Conservation (phyloP, 352 stramenopile genomes). For the Pythium volutum region DNA sequence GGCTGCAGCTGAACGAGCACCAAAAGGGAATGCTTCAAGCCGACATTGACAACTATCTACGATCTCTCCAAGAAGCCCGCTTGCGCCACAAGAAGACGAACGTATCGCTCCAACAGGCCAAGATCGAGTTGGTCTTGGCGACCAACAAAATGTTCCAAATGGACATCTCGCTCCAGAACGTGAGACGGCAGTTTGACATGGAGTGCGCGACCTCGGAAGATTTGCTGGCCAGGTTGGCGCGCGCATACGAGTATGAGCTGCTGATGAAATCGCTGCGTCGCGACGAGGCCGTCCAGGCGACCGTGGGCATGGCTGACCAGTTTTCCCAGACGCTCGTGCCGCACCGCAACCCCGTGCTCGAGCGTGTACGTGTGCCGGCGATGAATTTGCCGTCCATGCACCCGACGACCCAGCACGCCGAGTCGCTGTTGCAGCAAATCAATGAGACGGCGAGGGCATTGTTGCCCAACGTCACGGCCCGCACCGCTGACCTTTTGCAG, state of each 20-base stretch:
- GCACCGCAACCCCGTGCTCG: conserved; percentile 61
- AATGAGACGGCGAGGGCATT: conserved; percentile 43
- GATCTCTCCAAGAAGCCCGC: conserved; percentile 26
- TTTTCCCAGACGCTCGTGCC: conserved; percentile 59
- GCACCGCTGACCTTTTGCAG: conserved; percentile 8
- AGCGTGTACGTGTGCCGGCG: conserved; percentile 44
- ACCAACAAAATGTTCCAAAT: conserved; percentile 44
- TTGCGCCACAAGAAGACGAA: conserved; percentile 22
- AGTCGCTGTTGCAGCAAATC: conserved; percentile 61
- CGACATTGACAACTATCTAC: conserved; percentile 41
- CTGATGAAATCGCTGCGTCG: conserved; percentile 59
- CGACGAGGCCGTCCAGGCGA: conserved; percentile 61
- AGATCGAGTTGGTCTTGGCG: conserved; percentile 45
- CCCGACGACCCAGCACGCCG: conserved; percentile 20
- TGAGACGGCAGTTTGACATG: conserved; percentile 50
- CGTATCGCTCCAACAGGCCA: conserved; percentile 30
- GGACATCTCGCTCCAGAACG: conserved; percentile 33
- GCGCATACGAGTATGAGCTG: conserved; percentile 54
- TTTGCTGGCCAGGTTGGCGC: conserved; percentile 48
- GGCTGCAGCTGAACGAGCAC: conserved; percentile 39
- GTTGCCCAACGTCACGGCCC: conserved; percentile 39
- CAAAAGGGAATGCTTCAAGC: conserved; percentile 50
- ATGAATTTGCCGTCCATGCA: conserved; percentile 43
- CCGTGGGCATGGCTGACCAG: conserved; percentile 33
- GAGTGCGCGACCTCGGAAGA: conserved; percentile 53